Base-by-base conservation (phyloP, 768 basidiomycete species). In the Crepidotus variabilis region DNA sequence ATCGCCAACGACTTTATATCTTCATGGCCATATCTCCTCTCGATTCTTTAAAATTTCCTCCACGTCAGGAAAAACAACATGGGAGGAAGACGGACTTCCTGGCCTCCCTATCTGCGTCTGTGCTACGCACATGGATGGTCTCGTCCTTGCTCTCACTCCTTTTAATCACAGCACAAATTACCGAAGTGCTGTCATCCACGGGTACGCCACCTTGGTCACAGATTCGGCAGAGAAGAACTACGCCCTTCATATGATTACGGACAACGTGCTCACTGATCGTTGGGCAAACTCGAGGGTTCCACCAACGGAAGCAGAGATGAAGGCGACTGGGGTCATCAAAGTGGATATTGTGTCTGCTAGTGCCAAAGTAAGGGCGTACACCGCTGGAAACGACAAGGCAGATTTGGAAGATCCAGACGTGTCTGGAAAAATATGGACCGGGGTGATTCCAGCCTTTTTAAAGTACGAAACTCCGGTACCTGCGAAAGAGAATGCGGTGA, bases 111-210 rank as follows among this genome's bases (percentile, higher is more conserved):
- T 67, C 46, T 70, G 69, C 56, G 57, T 68, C 2, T 56, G 65
- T 2, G 69, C 66, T 1, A 66, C 67, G 1, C 62, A 62, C 32
- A 55, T 70, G 33, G 64, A 70, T 56, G 69, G 69, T 4, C 35
- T 67, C 23, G 65, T 70, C 21, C 63, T 70, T 33, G 67, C 67
- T 6, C 60, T 66, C 36, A 67, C 69, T 0, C 67, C 66, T 1
- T 70, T 68, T 59, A 64, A 67, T 54, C 66, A 68, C 50, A 64
- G 63, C 55, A 58, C 59, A 55, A 70, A 70, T 56, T 70, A 66
- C 49, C 66, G 67, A 47, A 66, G 65, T 51, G 64, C 64, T 11
- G 62, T 70, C 2, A 52, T 68, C 2, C 67, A 68, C 46, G 69
- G 69, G 5, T 67, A 61, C 34, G 65, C 65, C 1, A 35, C 48